Conservation (phyloP, 2,329 filamentous ascomycete genomes). For the Trichophyton schoenleinii region DNA sequence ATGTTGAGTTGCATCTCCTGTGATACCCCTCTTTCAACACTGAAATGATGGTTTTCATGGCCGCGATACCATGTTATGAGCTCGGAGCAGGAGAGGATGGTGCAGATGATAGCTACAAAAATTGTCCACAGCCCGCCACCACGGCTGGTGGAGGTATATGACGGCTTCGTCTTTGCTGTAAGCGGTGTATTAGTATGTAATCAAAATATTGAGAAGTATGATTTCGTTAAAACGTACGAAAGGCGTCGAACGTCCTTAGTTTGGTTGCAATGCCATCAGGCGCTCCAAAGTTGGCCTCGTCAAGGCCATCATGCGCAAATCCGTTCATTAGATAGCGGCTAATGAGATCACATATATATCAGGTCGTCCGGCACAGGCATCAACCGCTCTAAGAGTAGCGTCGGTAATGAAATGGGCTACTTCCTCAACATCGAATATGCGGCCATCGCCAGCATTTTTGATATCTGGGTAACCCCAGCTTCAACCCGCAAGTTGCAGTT, state of each 20-base stretch:
- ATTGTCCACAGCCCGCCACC: slow-evolving; percentile 92
- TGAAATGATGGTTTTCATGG: slow-evolving; percentile 75
- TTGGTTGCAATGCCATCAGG: slow-evolving; percentile 44
- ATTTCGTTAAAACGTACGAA: slow-evolving; percentile 54
- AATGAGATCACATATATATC: background rate
- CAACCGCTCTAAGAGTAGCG: background rate
- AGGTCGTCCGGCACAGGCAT: background rate
- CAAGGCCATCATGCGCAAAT: slow-evolving; percentile 55
- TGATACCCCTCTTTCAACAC: slow-evolving; percentile 81
- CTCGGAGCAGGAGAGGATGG: slow-evolving; percentile 66
- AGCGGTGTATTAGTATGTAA: background rate
- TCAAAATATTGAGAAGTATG: background rate
- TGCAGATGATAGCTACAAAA: slow-evolving; percentile 60
- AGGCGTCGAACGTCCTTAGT: slow-evolving; percentile 85
- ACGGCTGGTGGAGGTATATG: slow-evolving; percentile 72
- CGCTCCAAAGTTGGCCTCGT: slow-evolving; percentile 70
- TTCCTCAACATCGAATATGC: background rate
- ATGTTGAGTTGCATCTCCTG: slow-evolving; percentile 88
- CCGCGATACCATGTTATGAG: slow-evolving; percentile 72
- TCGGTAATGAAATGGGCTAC: background rate
- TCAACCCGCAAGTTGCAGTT: background rate
- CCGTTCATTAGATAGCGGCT: slow-evolving; percentile 54
- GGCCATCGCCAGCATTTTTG: background rate
- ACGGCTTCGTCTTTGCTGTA: slow-evolving; percentile 84
- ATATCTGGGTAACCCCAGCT: background rate